Evolutionary conservation across 192 early-diverging fungal species (phyloP).

Genomic region (Coemansia sp.): DNA sequence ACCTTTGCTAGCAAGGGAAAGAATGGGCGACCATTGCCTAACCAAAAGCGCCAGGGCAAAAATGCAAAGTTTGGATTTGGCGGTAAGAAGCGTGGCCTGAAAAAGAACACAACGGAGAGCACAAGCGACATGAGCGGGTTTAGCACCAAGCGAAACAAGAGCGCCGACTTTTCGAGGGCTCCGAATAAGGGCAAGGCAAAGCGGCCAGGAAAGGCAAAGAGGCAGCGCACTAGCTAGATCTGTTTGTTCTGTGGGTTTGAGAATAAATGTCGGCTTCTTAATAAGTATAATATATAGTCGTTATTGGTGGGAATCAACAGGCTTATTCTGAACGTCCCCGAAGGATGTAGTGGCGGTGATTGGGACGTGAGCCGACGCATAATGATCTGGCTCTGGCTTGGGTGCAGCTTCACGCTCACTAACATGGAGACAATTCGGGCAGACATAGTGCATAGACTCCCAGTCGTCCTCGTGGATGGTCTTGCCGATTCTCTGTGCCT

Average conservation of each 20-base stretch:
- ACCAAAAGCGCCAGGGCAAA: slow-evolving; percentile 64
- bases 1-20: slow-evolving; percentile 18
- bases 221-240: slow-evolving; percentile 33
- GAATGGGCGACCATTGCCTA: slow-evolving; percentile 24
- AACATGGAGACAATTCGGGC: slow-evolving; percentile 15
- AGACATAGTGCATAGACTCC: slow-evolving; percentile 28
- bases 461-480: slow-evolving; percentile 38
- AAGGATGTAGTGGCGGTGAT: neutral
- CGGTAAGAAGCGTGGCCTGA: slow-evolving; percentile 77
- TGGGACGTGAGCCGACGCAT: neutral
- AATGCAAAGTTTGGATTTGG: slow-evolving; percentile 92
- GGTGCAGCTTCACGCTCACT: neutral
- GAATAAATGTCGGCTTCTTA: too few relatives aligned
- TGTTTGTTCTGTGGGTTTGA: too few relatives aligned
- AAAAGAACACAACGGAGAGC: slow-evolving; percentile 78
- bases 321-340: neutral
- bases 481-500: slow-evolving; percentile 20
- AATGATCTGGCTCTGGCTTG: neutral
- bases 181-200: slow-evolving; percentile 29
- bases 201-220: slow-evolving; percentile 50
- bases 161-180: slow-evolving; percentile 24
- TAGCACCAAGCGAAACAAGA: slow-evolving; percentile 50
- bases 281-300: too few relatives aligned
- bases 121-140: slow-evolving; percentile 73
- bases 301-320: neutral